phyloP scores from a whole-genome alignment of 2,329 filamentous ascomycete species.

The Cladosporium sp. region DNA sequence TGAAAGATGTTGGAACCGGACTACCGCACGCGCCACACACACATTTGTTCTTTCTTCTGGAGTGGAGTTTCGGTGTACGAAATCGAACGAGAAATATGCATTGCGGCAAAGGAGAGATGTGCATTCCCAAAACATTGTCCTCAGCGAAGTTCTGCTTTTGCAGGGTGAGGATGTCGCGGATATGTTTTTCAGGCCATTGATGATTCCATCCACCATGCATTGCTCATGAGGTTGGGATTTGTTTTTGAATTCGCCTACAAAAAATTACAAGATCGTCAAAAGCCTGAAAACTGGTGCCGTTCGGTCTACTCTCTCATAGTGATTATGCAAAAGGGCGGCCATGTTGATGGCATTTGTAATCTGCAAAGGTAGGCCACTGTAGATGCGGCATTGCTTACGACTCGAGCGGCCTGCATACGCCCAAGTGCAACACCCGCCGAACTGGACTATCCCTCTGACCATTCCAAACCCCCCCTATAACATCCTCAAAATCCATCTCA shows the following conservation, averaged over 20 bases:
- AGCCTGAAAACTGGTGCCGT: conserved; percentile 17
- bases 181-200: conserved; percentile 15
- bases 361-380: conserved; percentile 6
- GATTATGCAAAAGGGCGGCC: neutral
- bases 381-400: neutral
- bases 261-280: conserved; percentile 15
- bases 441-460: neutral
- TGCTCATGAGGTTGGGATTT: conserved; percentile 16
- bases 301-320: conserved; percentile 1
- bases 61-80: conserved; percentile 19
- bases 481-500: neutral
- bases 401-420: neutral
- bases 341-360: neutral
- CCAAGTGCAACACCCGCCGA: neutral
- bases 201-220: conserved; percentile 17
- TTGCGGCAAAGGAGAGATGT: conserved; percentile 19
- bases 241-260: conserved; percentile 12
- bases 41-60: conserved; percentile 18
- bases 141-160: conserved; percentile 10
- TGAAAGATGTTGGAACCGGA: conserved; percentile 18
- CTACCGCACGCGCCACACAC: conserved; percentile 5
- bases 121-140: conserved; percentile 8
- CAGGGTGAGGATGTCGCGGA: conserved; percentile 15
- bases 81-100: conserved; percentile 18
- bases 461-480: neutral